A percentile compares a stretch with the other conserved stretches of the same genome.
Evolutionary conservation across 148 eudicot species (phyloP).

Genomic region (Amaranthus cruentus): DNA sequence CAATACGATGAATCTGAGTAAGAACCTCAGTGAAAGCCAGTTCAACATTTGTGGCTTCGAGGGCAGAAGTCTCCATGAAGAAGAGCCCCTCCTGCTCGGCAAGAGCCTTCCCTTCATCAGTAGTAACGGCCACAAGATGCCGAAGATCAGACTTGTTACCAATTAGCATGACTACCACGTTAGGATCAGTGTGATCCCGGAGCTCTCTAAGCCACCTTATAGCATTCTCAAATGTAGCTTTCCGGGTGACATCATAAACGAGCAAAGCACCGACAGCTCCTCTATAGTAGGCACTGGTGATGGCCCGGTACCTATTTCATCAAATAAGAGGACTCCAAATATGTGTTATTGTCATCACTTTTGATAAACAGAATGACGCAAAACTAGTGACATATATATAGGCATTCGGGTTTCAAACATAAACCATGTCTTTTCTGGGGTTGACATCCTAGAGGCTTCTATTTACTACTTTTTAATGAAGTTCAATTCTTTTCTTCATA

Average conservation of each 20-base stretch:
- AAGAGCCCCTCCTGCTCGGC: slow-evolving; percentile 68
- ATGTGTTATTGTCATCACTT: background rate
- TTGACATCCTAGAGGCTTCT: too few relatives aligned
- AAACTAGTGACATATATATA: too few relatives aligned
- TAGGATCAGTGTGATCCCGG: slow-evolving; percentile 83
- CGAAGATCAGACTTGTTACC: slow-evolving; percentile 92
- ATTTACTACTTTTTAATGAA: too few relatives aligned
- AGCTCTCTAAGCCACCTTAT: slow-evolving; percentile 79
- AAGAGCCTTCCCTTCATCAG: slow-evolving; percentile 65
- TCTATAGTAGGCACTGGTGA: slow-evolving; percentile 89
- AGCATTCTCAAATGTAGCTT: slow-evolving; percentile 68
- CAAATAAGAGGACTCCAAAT: background rate
- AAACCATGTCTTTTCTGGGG: too few relatives aligned
- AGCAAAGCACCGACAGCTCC: slow-evolving; percentile 93
- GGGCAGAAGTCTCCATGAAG: slow-evolving; percentile 93
- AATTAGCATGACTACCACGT: slow-evolving; percentile 84
- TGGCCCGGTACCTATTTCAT: slow-evolving; percentile 72
- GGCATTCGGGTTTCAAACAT: too few relatives aligned
- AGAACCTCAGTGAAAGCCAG: slow-evolving; percentile 75
- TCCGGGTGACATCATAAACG: slow-evolving; percentile 82
- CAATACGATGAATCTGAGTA: slow-evolving; percentile 60
- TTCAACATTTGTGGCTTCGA: slow-evolving; percentile 85
- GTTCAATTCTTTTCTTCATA: too few relatives aligned
- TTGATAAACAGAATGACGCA: too few relatives aligned
- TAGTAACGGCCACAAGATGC: slow-evolving; percentile 67